Evolutionary conservation across 2,329 filamentous ascomycete genomes (phyloP).

Genomic region (Nemania diffusa): DNA sequence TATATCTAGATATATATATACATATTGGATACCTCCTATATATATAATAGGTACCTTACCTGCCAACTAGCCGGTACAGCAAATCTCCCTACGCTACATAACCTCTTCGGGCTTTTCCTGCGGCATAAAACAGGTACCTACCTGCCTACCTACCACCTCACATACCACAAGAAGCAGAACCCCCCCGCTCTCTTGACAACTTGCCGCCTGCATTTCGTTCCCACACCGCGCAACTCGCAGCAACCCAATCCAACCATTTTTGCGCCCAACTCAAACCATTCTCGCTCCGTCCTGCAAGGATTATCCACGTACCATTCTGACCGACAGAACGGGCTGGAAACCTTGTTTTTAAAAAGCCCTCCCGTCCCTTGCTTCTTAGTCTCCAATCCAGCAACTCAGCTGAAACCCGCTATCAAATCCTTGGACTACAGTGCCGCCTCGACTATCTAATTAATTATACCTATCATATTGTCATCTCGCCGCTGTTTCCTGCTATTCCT

Average conservation of each 20-base stretch:
- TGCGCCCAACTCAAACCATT: slow-evolving; percentile 44
- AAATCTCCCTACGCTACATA: background rate
- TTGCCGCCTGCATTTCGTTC: slow-evolving; percentile 37
- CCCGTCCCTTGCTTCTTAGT: slow-evolving; percentile 19
- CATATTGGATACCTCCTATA: background rate
- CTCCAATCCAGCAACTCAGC: slow-evolving; percentile 30
- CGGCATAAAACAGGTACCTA: background rate
- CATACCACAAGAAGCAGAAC: slow-evolving; percentile 19
- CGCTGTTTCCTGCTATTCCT: background rate
- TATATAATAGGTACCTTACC: background rate
- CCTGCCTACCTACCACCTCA: background rate
- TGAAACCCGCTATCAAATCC: slow-evolving; percentile 25
- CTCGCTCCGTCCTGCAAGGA: slow-evolving; percentile 37
- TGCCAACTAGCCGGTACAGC: background rate
- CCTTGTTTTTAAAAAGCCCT: slow-evolving; percentile 21
- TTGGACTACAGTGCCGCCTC: slow-evolving; percentile 8
- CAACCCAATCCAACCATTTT: slow-evolving; percentile 48
- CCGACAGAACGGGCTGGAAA: slow-evolving; percentile 21
- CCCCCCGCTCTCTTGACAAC: slow-evolving; percentile 33
- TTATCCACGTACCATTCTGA: slow-evolving; percentile 33
- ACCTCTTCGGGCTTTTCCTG: background rate
- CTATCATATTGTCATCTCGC: slow-evolving; percentile 17
- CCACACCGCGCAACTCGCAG: slow-evolving; percentile 39
- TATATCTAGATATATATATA: background rate
- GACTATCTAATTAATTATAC: slow-evolving; percentile 1